phyloP scores from a whole-genome alignment of 2,329 filamentous ascomycete genomes.

The Exophiala sideris region DNA sequence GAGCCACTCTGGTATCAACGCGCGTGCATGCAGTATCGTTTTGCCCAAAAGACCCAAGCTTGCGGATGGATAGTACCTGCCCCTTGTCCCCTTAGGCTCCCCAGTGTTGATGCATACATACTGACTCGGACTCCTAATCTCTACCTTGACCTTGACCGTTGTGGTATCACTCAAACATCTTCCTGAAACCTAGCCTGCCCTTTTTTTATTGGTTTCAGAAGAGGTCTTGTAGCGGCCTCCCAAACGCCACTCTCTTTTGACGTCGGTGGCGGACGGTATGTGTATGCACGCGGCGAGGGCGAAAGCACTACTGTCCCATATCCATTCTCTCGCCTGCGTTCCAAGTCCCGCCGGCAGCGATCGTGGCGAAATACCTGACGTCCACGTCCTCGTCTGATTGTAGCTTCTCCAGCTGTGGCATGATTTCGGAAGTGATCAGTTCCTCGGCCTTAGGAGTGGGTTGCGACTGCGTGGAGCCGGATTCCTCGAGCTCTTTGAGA shows the following conservation, averaged over 20 bases:
- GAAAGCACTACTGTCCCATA: constrained; percentile 23
- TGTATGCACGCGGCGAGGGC: background rate
- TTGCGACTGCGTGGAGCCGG: constrained; percentile 52
- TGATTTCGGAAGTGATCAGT: constrained; percentile 78
- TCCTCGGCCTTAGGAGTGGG: constrained; percentile 71
- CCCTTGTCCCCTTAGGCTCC: no score
- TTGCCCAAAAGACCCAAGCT: no score
- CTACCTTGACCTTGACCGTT: no score
- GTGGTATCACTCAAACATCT: no score
- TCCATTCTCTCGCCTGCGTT: constrained; percentile 50
- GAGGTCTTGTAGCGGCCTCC: background rate
- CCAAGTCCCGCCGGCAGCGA: constrained; percentile 61
- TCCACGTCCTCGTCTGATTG: constrained; percentile 98
- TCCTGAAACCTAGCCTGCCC: no score
- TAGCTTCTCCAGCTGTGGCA: constrained; percentile 89
- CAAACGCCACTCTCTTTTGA: background rate
- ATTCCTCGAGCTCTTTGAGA: constrained; percentile 78
- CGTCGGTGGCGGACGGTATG: background rate
- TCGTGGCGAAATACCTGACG: constrained; percentile 95
- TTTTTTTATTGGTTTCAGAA: no score
- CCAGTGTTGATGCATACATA: no score
- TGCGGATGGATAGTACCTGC: no score
- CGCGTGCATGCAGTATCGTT: no score
- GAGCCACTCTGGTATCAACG: no score
- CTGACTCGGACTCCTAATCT: no score